Evolutionary conservation across 2,329 filamentous ascomycete genomes (phyloP), one percentile per base, ranked within the genome.

Genomic region (Bipolaris sorokiniana): DNA sequence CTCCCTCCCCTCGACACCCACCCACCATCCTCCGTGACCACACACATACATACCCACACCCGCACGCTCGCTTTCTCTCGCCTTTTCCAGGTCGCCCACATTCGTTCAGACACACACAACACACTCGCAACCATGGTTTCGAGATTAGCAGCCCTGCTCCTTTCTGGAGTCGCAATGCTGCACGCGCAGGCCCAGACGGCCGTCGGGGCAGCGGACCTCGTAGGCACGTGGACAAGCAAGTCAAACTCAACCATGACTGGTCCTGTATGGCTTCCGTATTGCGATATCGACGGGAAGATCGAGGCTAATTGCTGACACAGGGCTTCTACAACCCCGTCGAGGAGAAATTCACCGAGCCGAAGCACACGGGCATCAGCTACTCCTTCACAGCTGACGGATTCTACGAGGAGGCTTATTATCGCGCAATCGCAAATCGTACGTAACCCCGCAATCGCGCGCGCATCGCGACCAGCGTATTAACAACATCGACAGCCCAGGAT

Each of bases 181-280:
- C 58, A 64, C 18, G 67, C 59, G 48, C 67, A 67, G 38, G 76
- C 74, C 70, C 74, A 76, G 59, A 67, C 67, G 31, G 48, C 63
- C 37, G 48, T 66, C 42, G 42, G 63, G 23, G 53, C 66, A 16
- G 56, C 66, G 36, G 77, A 83, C 50, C 77, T 90, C 31, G 82
- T 86, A n/a, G 88, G 88, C 56, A 91, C 88, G 56, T 91, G 88
- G 88, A 84, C 85, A 15, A 88, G 86, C 44, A 91, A 91, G 75
- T 88, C 87, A 23, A 85, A 84, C 70, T 84, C 85, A 59, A 89
- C 89, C 38, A 70, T 90, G 42, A 91, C 88, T 7, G 88, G 89
- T 42, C 84, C 88, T 51, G 88, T 90, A 84, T 47, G 70, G 41
- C 15, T 7, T 6, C 11, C 28, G 56, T 80, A 15, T 28, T 33